These are phyloP conservation scores for Iris pallida DNA, from an alignment of 116 monocot genomes.

Conservation along the genomic window DNA sequence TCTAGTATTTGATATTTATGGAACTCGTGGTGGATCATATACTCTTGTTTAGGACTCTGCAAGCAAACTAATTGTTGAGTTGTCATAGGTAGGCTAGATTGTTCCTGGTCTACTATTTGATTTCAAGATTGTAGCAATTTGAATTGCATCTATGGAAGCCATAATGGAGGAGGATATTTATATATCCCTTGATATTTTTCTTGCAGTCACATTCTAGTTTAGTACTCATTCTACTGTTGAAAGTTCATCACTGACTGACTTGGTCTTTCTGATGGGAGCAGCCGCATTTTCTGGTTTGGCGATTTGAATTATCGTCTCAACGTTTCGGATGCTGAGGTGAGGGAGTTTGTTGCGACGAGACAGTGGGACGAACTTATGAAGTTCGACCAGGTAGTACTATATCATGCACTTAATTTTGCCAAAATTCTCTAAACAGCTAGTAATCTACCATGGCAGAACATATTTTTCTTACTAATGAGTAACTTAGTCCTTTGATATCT, in stretches of 20 bases:
- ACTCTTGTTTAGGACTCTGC: too few species aligned
- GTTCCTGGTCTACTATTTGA: too few species aligned
- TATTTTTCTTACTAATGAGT: background rate
- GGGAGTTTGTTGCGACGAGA: slow-evolving; percentile 35
- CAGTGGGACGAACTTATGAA: slow-evolving; percentile 50
- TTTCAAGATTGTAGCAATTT: too few species aligned
- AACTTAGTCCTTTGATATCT: slow-evolving; percentile 4
- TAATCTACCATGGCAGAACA: background rate
- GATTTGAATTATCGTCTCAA: slow-evolving; percentile 71
- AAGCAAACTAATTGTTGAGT: too few species aligned
- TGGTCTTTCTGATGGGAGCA: slow-evolving; percentile 15
- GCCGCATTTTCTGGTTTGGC: slow-evolving; percentile 76
- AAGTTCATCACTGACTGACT: background rate
- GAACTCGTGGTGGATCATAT: too few species aligned
- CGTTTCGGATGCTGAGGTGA: slow-evolving; percentile 38
- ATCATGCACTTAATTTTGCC: background rate
- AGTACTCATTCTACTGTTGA: background rate
- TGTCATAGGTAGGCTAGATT: too few species aligned
- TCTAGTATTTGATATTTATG: too few species aligned
- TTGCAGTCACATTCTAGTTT: too few species aligned
- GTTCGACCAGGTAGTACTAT: slow-evolving; percentile 49
- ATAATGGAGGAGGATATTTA: too few species aligned
- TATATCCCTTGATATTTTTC: too few species aligned
- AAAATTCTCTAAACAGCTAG: background rate
- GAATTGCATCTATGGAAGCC: too few species aligned